Conservation (phyloP, 129 eudicot species). For the Saussurea involucrata region DNA sequence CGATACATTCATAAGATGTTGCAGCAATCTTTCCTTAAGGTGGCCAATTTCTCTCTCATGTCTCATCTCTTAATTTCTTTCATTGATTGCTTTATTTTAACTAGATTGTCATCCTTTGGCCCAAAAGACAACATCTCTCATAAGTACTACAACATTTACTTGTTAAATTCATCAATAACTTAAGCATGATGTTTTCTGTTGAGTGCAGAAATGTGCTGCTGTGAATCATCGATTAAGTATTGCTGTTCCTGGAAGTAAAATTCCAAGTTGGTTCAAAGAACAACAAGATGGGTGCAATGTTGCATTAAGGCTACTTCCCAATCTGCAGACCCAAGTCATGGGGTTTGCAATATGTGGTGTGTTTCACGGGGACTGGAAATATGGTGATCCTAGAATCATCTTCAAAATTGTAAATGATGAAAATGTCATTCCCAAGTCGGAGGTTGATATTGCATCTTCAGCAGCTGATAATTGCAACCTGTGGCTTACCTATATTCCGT, state of each 20-base stretch:
- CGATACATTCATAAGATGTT: neutral
- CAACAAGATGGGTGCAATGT: neutral
- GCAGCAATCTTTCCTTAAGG: neutral
- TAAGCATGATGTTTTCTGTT: neutral
- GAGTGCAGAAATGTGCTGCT: constrained; percentile 12
- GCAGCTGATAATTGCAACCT: neutral
- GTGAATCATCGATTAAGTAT: constrained; percentile 8
- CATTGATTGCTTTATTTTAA: neutral
- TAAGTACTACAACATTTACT: neutral
- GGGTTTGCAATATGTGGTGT: constrained; percentile 22
- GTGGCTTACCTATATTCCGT: constrained; percentile 19
- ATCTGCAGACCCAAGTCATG: neutral
- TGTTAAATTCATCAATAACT: neutral
- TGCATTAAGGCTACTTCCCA: neutral
- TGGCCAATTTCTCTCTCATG: neutral
- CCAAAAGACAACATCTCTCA: neutral
- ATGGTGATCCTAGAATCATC: neutral
- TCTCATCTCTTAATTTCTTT: neutral
- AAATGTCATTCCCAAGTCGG: neutral
- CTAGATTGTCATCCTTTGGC: no score
- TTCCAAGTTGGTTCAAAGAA: constrained; percentile 22
- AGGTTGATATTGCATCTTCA: neutral
- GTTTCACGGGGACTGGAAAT: neutral
- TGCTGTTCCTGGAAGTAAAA: constrained; percentile 1
- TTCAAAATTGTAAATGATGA: constrained; percentile 1